phyloP scores from a whole-genome alignment of 345 rosid genomes.

The Gynandropsis gynandra region DNA sequence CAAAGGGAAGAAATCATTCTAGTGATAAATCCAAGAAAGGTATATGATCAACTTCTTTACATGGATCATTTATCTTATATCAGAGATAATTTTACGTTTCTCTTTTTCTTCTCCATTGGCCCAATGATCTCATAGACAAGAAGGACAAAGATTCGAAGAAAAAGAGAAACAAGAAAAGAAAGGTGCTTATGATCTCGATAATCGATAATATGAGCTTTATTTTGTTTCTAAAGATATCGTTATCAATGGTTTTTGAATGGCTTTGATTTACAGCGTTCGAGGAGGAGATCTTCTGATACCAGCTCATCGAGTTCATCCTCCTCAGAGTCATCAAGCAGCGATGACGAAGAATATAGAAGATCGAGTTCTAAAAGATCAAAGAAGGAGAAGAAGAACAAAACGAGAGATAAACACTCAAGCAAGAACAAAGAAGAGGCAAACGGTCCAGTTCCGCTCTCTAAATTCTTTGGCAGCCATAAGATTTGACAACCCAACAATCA shows the following conservation, averaged over 20 bases:
- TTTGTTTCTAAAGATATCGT: no score
- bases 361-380: conserved; percentile 65
- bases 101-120: conserved; percentile 13
- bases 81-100: conserved; percentile 1
- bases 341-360: conserved; percentile 72
- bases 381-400: conserved; percentile 67
- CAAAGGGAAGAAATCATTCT: conserved; percentile 83
- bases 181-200: conserved; percentile 34
- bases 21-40: conserved; percentile 62
- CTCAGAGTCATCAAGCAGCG: conserved; percentile 68
- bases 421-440: conserved; percentile 40
- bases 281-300: conserved; percentile 48
- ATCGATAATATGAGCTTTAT: neutral
- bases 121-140: conserved; percentile 47
- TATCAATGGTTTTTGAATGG: neutral
- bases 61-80: conserved; percentile 11
- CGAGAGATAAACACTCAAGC: conserved; percentile 47
- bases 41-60: conserved; percentile 12
- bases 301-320: conserved; percentile 41
- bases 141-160: conserved; percentile 77
- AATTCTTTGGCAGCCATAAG: conserved; percentile 71
- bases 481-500: conserved; percentile 28
- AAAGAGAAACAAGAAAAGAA: conserved; percentile 73
- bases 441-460: conserved; percentile 91
- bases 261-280: conserved; percentile 47